phyloP scores from a whole-genome alignment of 345 rosid genomes.

The Dimocarpus longan region DNA sequence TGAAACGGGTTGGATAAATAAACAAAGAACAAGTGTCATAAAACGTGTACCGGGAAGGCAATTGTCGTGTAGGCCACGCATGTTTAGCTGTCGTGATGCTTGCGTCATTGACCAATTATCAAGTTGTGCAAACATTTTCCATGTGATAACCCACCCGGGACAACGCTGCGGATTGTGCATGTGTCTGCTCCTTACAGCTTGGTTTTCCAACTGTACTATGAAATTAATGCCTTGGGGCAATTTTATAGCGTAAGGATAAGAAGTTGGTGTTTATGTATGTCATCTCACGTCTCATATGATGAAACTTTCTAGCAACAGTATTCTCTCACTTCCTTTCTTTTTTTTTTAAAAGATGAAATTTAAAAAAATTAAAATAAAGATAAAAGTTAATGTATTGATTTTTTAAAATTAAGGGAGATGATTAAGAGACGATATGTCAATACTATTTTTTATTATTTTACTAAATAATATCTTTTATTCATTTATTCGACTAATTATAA shows the following conservation, averaged over 20 bases:
- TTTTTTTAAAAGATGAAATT: too few species aligned
- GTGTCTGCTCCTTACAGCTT: conserved; percentile 15
- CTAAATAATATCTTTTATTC: too few species aligned
- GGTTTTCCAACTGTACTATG: background rate
- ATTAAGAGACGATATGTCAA: too few species aligned
- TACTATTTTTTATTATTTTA: background rate
- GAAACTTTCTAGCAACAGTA: too few species aligned
- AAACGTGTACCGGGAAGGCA: background rate
- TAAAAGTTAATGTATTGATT: too few species aligned
- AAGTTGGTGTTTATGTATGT: too few species aligned
- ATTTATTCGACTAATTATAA: background rate
- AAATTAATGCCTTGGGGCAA: too few species aligned
- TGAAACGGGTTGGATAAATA: background rate
- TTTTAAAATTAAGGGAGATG: too few species aligned
- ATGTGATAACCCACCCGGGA: conserved; percentile 17
- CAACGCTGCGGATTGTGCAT: conserved; percentile 20
- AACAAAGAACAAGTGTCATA: background rate
- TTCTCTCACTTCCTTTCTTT: too few species aligned
- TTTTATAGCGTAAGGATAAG: too few species aligned
- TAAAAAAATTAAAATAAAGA: too few species aligned
- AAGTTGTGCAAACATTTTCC: background rate
- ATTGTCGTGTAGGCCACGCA: conserved; percentile 12
- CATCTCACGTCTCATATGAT: too few species aligned
- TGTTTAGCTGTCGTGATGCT: conserved; percentile 18
- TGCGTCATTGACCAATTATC: background rate